phyloP scores from a whole-genome alignment of 768 basidiomycete species.

The Xerocomus brunneocitrinus region DNA sequence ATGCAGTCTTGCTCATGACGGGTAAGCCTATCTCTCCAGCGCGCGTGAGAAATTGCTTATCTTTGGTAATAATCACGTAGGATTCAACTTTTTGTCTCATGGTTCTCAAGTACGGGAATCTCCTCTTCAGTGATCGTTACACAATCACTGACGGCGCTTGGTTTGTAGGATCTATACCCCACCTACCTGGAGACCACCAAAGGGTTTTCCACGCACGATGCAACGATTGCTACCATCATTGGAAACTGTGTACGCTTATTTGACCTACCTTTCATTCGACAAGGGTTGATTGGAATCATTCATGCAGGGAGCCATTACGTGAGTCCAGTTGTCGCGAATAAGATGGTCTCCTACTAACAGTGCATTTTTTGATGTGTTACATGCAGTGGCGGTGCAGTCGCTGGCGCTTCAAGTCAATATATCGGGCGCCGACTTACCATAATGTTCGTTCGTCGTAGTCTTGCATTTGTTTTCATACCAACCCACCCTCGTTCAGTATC shows the following conservation, averaged over 20 bases:
- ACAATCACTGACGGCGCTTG: background rate
- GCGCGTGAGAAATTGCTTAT: background rate
- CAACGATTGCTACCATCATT: constrained; percentile 79
- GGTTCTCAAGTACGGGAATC: constrained; percentile 49
- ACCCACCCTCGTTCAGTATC: constrained; percentile 14
- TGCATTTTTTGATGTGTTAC: background rate
- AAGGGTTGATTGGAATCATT: background rate
- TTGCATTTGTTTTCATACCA: background rate
- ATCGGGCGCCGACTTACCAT: constrained; percentile 80
- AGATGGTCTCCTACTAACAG: background rate
- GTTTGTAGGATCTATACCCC: constrained; percentile 62
- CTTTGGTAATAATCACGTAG: constrained; percentile 23
- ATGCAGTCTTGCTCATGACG: constrained; percentile 80
- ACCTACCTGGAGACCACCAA: constrained; percentile 67
- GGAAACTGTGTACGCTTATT: constrained; percentile 54
- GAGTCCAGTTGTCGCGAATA: constrained; percentile 20
- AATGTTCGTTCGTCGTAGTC: constrained; percentile 28
- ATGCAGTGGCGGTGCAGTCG: constrained; percentile 57
- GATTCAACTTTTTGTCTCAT: constrained; percentile 76
- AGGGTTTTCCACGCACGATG: constrained; percentile 48
- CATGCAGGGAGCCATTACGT: constrained; percentile 44
- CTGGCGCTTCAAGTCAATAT: constrained; percentile 69
- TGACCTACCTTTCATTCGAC: background rate
- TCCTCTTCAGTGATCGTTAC: background rate
- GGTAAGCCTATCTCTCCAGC: constrained; percentile 21